Conservation (phyloP, 495 filamentous ascomycete species). For the Staphylotrichum tortipilum region DNA sequence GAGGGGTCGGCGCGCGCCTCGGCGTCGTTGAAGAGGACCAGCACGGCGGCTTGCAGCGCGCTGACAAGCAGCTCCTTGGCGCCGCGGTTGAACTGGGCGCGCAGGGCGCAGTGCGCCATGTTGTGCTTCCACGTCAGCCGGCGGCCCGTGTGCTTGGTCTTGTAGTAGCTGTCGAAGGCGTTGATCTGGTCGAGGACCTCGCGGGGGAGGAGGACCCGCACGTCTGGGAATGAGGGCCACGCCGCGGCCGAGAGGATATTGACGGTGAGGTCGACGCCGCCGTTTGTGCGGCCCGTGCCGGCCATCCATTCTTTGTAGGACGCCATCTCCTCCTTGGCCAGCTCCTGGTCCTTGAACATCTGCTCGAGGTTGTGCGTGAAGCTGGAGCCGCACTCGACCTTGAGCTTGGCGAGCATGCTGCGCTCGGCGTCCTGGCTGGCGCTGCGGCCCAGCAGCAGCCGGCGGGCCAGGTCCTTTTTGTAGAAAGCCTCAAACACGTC, state of each 20-base stretch:
- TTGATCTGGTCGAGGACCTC: slow-evolving; percentile 58
- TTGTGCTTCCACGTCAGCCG: slow-evolving; percentile 88
- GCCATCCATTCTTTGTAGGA: slow-evolving; percentile 54
- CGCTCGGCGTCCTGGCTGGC: slow-evolving; percentile 91
- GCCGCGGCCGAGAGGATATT: slow-evolving; percentile 77
- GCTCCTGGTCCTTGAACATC: slow-evolving; percentile 98
- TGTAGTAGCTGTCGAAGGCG: slow-evolving; percentile 74
- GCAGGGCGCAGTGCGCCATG: slow-evolving; percentile 76
- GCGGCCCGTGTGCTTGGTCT: slow-evolving; percentile 75
- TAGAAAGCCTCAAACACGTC: slow-evolving; percentile 98
- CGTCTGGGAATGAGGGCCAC: slow-evolving; percentile 87
- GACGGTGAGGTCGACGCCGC: slow-evolving; percentile 68
- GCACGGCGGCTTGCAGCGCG: slow-evolving; percentile 82
- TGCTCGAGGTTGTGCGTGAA: slow-evolving; percentile 96
- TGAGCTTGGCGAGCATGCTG: slow-evolving; percentile 85
- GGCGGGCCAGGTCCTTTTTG: slow-evolving; percentile 87
- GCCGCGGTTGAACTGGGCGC: slow-evolving; percentile 66
- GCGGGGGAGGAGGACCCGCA: slow-evolving; percentile 64
- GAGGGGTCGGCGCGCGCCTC: slow-evolving; percentile 26
- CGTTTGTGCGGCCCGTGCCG: slow-evolving; percentile 39
- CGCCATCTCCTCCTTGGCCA: slow-evolving; percentile 74
- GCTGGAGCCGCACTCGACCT: slow-evolving; percentile 82
- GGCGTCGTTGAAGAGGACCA: slow-evolving; percentile 83
- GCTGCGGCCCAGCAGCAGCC: slow-evolving; percentile 81
- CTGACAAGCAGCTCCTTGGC: slow-evolving; percentile 79